phyloP scores from a whole-genome alignment of 768 basidiomycete species.

The Lentinula sp. region DNA sequence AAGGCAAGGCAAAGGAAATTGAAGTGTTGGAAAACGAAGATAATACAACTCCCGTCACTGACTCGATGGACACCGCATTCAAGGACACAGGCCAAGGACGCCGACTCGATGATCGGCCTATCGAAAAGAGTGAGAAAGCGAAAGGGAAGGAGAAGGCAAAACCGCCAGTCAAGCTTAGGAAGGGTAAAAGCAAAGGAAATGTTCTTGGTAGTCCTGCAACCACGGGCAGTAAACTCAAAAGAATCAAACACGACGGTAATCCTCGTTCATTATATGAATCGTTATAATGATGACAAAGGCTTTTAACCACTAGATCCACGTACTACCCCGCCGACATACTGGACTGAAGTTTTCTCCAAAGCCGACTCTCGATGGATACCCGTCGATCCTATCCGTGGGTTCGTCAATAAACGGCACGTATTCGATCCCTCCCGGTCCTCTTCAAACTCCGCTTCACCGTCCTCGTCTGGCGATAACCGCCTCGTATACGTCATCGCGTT shows the following conservation, averaged over 20 bases:
- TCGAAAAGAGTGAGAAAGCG: slow-evolving; percentile 37
- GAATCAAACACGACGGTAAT: not conserved
- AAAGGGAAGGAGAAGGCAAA: slow-evolving; percentile 55
- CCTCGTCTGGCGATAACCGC: slow-evolving; percentile 51
- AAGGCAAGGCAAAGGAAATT: slow-evolving; percentile 27
- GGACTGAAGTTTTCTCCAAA: slow-evolving; percentile 95
- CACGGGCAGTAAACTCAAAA: slow-evolving; percentile 11
- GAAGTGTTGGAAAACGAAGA: slow-evolving; percentile 26
- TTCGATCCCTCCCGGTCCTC: slow-evolving; percentile 58
- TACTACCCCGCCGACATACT: slow-evolving; percentile 79
- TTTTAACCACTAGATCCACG: slow-evolving; percentile 40
- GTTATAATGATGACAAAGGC: not conserved
- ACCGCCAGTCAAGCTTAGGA: slow-evolving; percentile 54
- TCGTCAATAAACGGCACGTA: slow-evolving; percentile 73
- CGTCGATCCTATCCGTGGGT: slow-evolving; percentile 79
- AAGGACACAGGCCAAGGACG: slow-evolving; percentile 30
- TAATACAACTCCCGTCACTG: slow-evolving; percentile 25
- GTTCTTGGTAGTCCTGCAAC: slow-evolving; percentile 23
- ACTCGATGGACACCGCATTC: slow-evolving; percentile 20
- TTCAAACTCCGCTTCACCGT: slow-evolving; percentile 3
- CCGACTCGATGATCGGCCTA: slow-evolving; percentile 30
- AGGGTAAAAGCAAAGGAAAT: slow-evolving; percentile 44
- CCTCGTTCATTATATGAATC: not conserved
- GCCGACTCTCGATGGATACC: slow-evolving; percentile 90
- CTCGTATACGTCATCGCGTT: slow-evolving; percentile 92